Evolutionary conservation across 1,284 basidiomycete species (phyloP).

Genomic region (Hymenochaete sp.): DNA sequence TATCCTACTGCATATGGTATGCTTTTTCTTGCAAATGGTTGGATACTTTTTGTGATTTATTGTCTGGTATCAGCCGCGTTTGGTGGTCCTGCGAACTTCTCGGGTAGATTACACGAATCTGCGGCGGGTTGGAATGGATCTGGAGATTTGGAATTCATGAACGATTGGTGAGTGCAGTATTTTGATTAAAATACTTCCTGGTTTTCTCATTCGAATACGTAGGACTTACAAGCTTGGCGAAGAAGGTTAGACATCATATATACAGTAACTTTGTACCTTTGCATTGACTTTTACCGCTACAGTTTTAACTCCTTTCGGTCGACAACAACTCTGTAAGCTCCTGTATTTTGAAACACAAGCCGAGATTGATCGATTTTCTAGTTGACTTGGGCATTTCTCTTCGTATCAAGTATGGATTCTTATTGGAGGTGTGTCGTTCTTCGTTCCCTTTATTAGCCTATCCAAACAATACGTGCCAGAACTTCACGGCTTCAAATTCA

Average conservation of each 20-base stretch:
- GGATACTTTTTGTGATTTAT: conserved; percentile 17
- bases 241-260: conserved; percentile 41
- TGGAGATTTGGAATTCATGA: conserved; percentile 64
- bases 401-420: conserved; percentile 72
- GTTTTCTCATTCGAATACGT: conserved; percentile 8
- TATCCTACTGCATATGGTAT: conserved; percentile 69
- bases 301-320: conserved; percentile 77
- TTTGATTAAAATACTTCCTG: neutral
- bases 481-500: conserved; percentile 63
- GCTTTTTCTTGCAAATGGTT: conserved; percentile 22
- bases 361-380: conserved; percentile 22
- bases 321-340: conserved; percentile 65
- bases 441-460: neutral
- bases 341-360: neutral
- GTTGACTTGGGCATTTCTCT: conserved; percentile 65
- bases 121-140: conserved; percentile 52
- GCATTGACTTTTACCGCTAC: conserved; percentile 13
- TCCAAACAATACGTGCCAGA: conserved; percentile 31
- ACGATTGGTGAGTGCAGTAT: conserved; percentile 49
- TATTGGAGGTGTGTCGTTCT: conserved; percentile 44
- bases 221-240: conserved; percentile 78
- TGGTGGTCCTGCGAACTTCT: conserved; percentile 60
- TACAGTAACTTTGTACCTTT: conserved; percentile 7
- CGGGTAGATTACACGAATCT: conserved; percentile 44
- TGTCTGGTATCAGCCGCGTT: conserved; percentile 37